phyloP scores from a whole-genome alignment of 179 eudicot species.

The Silene noctiflora region DNA sequence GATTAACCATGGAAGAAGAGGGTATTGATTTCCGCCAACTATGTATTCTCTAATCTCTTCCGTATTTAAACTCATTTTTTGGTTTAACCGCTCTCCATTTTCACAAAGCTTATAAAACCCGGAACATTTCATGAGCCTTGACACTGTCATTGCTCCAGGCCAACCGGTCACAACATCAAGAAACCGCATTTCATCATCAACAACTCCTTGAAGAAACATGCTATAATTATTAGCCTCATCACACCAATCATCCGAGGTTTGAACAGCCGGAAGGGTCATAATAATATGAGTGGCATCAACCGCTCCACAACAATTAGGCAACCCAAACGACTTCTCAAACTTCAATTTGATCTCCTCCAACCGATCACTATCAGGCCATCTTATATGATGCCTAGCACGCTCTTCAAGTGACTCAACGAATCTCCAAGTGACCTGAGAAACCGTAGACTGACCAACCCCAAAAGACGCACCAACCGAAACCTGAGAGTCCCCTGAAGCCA shows the following conservation, averaged over 20 bases:
- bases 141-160: constrained; percentile 86
- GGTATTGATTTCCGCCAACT: constrained; percentile 69
- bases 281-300: constrained; percentile 77
- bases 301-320: constrained; percentile 93
- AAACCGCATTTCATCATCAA: constrained; percentile 76
- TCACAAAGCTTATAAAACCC: constrained; percentile 80
- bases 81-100: constrained; percentile 59
- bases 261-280: constrained; percentile 92
- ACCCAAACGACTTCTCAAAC: constrained; percentile 52
- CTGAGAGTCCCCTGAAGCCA: constrained; percentile 96
- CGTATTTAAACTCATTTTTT: constrained; percentile 31
- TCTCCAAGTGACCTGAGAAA: constrained; percentile 95
- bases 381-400: constrained; percentile 82
- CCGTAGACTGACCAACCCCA: constrained; percentile 98
- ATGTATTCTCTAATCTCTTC: constrained; percentile 61
- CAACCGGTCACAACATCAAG: constrained; percentile 90
- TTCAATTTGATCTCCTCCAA: constrained; percentile 58
- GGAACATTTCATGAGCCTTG: constrained; percentile 59
- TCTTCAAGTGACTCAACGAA: constrained; percentile 82
- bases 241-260: constrained; percentile 92
- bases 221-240: constrained; percentile 77
- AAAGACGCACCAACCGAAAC: constrained; percentile 88
- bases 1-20: constrained; percentile 92
- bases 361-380: constrained; percentile 60
- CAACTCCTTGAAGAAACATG: constrained; percentile 84